Evolutionary conservation across 2,329 filamentous ascomycete species (phyloP).

Genomic region (Coleophoma crateriformis): DNA sequence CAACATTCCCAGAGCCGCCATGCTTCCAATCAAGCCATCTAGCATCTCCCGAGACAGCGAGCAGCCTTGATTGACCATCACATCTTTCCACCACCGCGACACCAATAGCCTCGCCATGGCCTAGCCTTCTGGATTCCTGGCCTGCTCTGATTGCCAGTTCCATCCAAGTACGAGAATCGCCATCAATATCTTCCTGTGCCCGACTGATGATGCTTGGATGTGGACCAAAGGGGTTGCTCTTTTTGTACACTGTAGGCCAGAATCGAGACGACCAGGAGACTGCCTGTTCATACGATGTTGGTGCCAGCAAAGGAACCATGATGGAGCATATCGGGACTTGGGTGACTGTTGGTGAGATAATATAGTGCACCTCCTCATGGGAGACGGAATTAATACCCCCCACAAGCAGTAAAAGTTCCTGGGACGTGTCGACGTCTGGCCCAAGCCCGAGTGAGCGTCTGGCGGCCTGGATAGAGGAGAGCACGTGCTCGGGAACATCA

Average conservation of each 20-base stretch:
- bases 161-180: constrained; percentile 62
- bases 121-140: constrained; percentile 46
- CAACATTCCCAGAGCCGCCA: constrained; percentile 59
- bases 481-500: constrained; percentile 62
- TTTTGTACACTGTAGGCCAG: constrained; percentile 82
- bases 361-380: constrained; percentile 44
- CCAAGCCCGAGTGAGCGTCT: constrained; percentile 53
- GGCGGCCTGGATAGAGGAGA: constrained; percentile 37
- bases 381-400: constrained; percentile 45
- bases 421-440: constrained; percentile 44
- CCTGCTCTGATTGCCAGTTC: constrained; percentile 61
- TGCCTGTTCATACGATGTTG: constrained; percentile 71
- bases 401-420: constrained; percentile 38
- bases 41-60: constrained; percentile 73
- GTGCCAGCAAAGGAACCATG: constrained; percentile 66
- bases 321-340: constrained; percentile 38
- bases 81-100: constrained; percentile 65
- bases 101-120: constrained; percentile 64
- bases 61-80: constrained; percentile 32
- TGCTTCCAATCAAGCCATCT: constrained; percentile 55
- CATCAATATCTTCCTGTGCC: constrained; percentile 62
- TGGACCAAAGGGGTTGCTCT: constrained; percentile 80
- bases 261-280: constrained; percentile 69
- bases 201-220: constrained; percentile 71
- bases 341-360: constrained; percentile 42